A percentile compares a stretch with the other conserved stretches of the same genome.
These are phyloP conservation scores for Pythium folliculosum DNA, from an alignment of 352 stramenopile genomes.

Conservation along the genomic window DNA sequence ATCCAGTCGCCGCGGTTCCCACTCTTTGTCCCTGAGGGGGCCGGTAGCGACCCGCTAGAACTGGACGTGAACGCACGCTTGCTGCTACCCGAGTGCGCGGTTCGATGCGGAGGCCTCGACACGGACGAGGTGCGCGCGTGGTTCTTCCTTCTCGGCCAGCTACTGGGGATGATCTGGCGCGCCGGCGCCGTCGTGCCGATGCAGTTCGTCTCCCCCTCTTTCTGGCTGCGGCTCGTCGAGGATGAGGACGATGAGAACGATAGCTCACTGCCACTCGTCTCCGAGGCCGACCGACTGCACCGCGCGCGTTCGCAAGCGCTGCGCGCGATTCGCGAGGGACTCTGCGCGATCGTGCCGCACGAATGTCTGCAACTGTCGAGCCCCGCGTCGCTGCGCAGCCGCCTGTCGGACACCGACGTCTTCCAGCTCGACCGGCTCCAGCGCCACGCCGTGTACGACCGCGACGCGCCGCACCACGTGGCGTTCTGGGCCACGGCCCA, in stretches of 20 bases:
- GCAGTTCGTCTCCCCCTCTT: constrained; percentile 43
- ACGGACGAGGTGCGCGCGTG: constrained; percentile 43
- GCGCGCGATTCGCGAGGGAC: constrained; percentile 49
- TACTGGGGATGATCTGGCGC: constrained; percentile 69
- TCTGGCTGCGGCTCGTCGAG: constrained; percentile 37
- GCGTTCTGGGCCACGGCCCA: constrained; percentile 51
- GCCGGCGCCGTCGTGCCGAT: constrained; percentile 47
- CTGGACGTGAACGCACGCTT: constrained; percentile 59
- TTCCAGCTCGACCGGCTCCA: constrained; percentile 30
- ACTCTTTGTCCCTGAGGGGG: constrained; percentile 43
- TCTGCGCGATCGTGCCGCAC: constrained; percentile 54
- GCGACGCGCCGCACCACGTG: constrained; percentile 30
- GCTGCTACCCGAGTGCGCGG: constrained; percentile 28
- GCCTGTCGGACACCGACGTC: constrained; percentile 15
- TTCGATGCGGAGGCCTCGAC: not conserved
- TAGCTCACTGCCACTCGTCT: not conserved
- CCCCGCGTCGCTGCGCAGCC: constrained; percentile 34
- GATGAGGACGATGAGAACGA: not conserved
- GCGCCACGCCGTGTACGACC: constrained; percentile 34
- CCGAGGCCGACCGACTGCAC: not conserved
- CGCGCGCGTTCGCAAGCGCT: constrained; percentile 22
- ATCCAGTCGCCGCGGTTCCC: constrained; percentile 65
- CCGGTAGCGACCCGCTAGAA: not conserved
- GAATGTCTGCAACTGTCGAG: constrained; percentile 48
- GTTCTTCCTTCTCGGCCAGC: constrained; percentile 57